phyloP scores from a whole-genome alignment of 2,329 filamentous ascomycete genomes.

The Paracoccidioides brasiliensis region DNA sequence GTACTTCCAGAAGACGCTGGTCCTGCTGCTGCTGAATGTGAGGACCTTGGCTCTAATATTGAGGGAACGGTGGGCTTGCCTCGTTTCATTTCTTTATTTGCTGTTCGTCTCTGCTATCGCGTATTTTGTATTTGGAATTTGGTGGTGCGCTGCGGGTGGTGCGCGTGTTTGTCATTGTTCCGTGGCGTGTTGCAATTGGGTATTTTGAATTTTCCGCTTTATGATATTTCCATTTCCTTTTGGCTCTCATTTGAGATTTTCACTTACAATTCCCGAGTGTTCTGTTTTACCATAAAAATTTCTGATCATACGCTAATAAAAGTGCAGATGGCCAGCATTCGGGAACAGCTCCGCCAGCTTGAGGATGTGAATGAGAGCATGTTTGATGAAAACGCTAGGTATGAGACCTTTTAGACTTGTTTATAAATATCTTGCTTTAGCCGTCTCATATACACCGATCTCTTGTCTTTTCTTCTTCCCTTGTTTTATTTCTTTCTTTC shows the following conservation, averaged over 20 bases:
- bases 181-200: conserved; percentile 5
- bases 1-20: conserved; percentile 18
- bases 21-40: conserved; percentile 31
- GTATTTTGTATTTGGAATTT: conserved; percentile 16
- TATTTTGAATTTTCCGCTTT: conserved; percentile 15
- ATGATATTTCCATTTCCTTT: conserved; percentile 15
- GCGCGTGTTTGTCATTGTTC: conserved; percentile 1
- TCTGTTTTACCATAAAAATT: too few relatives aligned
- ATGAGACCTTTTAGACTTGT: neutral
- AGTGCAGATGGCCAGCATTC: conserved; percentile 34
- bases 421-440: neutral
- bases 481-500: neutral
- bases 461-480: neutral
- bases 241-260: too few relatives aligned
- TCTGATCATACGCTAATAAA: too few relatives aligned
- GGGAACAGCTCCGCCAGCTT: conserved; percentile 35
- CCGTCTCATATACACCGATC: neutral
- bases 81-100: conserved; percentile 22
- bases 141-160: neutral
- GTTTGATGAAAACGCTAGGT: conserved; percentile 33
- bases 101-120: conserved; percentile 4
- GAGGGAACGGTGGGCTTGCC: conserved; percentile 36
- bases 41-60: conserved; percentile 36
- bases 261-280: too few relatives aligned
- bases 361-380: conserved; percentile 33